Evolutionary conservation across 176 grass and related monocot species (phyloP).

Genomic region (Microstegium vimineum): DNA sequence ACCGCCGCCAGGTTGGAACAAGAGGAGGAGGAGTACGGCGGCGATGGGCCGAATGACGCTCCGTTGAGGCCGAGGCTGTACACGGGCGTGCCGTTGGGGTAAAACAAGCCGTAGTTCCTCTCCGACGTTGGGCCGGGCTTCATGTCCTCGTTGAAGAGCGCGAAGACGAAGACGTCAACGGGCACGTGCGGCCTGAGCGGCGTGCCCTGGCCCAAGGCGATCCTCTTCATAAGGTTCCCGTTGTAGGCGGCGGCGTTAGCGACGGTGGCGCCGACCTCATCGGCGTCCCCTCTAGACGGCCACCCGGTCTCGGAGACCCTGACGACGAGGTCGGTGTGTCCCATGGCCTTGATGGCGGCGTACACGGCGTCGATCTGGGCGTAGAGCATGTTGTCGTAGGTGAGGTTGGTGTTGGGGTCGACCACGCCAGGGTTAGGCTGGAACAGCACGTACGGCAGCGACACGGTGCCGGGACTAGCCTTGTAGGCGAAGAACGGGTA

Average conservation of each 20-base stretch:
- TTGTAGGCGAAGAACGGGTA: constrained; percentile 94
- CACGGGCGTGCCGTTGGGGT: constrained; percentile 64
- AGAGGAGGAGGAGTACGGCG: constrained; percentile 20
- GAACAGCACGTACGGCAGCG: constrained; percentile 82
- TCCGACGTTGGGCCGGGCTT: constrained; percentile 58
- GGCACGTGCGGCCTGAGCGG: constrained; percentile 61
- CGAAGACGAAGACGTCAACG: constrained; percentile 73
- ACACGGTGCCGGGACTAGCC: constrained; percentile 37
- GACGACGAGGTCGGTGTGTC: constrained; percentile 47
- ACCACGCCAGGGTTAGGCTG: constrained; percentile 56
- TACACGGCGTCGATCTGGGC: constrained; percentile 92
- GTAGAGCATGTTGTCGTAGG: constrained; percentile 91
- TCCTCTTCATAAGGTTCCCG: constrained; percentile 62
- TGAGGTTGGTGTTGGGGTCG: constrained; percentile 58
- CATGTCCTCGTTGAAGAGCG: constrained; percentile 71
- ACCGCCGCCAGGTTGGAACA: constrained; percentile 47
- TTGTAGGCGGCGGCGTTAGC: constrained; percentile 71
- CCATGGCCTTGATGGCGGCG: constrained; percentile 57
- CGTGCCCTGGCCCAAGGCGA: constrained; percentile 55
- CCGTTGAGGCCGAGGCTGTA: constrained; percentile 37
- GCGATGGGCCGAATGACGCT: not conserved
- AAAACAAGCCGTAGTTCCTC: constrained; percentile 79
- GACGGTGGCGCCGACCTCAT: constrained; percentile 61
- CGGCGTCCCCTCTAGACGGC: constrained; percentile 61
- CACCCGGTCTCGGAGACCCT: constrained; percentile 79